phyloP scores from a whole-genome alignment of 257 asterid genomes.

The Nemophila menziesii region DNA sequence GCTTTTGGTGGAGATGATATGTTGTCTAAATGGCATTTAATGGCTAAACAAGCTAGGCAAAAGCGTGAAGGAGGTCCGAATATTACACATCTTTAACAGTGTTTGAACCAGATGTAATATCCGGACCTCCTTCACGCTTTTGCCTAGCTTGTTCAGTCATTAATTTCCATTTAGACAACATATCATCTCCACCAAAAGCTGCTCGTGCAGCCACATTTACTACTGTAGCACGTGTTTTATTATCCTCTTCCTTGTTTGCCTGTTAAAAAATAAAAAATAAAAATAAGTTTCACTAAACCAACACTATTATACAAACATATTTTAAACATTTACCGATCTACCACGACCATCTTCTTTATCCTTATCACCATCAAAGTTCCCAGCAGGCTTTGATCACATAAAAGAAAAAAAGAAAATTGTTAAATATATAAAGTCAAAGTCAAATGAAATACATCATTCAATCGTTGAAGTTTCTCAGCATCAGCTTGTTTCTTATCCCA shows the following conservation, averaged over 20 bases:
- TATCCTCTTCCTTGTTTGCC: conserved; percentile 93
- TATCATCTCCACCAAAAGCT: conserved; percentile 92
- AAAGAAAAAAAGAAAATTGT: too few species aligned
- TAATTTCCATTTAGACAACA: conserved; percentile 81
- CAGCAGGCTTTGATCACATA: conserved; percentile 44
- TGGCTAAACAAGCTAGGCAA: too few species aligned
- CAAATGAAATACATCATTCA: conserved; percentile 42
- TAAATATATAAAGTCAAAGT: neutral
- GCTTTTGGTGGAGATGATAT: too few species aligned
- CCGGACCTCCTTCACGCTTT: conserved; percentile 69
- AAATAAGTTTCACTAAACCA: neutral
- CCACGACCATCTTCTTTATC: conserved; percentile 71
- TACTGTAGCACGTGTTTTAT: conserved; percentile 91
- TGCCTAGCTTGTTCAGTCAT: conserved; percentile 85
- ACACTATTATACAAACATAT: conserved; percentile 2
- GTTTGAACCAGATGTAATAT: conserved; percentile 42
- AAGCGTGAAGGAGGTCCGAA: too few species aligned
- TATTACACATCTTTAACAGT: conserved; percentile 43
- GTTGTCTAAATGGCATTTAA: too few species aligned
- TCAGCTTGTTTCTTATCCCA: conserved; percentile 89
- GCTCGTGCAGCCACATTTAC: conserved; percentile 98
- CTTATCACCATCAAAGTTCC: conserved; percentile 57
- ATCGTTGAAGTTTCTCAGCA: too few species aligned
- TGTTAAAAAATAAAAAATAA: conserved; percentile 18
- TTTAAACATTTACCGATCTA: conserved; percentile 45